These are phyloP conservation scores for Gleditsia sinensis DNA, from an alignment of 306 rosid species.

Conservation along the genomic window DNA sequence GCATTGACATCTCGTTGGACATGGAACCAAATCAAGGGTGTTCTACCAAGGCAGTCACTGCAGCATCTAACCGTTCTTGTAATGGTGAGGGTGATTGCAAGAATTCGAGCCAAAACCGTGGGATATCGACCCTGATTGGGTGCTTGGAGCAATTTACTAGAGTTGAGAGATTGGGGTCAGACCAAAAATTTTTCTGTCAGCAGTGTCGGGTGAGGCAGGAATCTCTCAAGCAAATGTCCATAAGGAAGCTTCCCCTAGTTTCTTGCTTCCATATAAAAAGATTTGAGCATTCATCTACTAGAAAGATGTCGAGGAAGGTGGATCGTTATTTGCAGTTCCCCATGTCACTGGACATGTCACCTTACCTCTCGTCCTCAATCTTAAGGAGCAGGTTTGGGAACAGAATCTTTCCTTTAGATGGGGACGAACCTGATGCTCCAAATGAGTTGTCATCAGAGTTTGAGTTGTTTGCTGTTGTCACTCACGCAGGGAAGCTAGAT, in stretches of 20 bases:
- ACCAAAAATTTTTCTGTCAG: slow-evolving; percentile 91
- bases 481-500: slow-evolving; percentile 86
- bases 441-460: slow-evolving; percentile 73
- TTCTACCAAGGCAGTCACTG: slow-evolving; percentile 53
- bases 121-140: slow-evolving; percentile 73
- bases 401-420: slow-evolving; percentile 75
- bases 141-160: slow-evolving; percentile 90
- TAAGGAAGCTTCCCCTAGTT: slow-evolving; percentile 89
- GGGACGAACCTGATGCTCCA: slow-evolving; percentile 64
- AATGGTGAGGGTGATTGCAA: slow-evolving; percentile 62
- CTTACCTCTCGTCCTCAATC: slow-evolving; percentile 86
- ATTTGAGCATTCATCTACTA: slow-evolving; percentile 85
- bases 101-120: slow-evolving; percentile 52
- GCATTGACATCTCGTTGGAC: slow-evolving; percentile 86
- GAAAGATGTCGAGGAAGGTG: slow-evolving; percentile 85
- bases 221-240: slow-evolving; percentile 91
- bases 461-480: slow-evolving; percentile 89
- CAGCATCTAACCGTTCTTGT: slow-evolving; percentile 62
- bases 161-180: slow-evolving; percentile 87
- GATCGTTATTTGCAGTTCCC: slow-evolving; percentile 92
- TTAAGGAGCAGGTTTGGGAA: slow-evolving; percentile 78
- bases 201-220: slow-evolving; percentile 90
- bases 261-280: slow-evolving; percentile 90
- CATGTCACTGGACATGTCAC: slow-evolving; percentile 84
- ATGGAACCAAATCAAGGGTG: slow-evolving; percentile 74